Evolutionary conservation across 2,329 filamentous ascomycete species (phyloP).

Genomic region (Lachnellula hyalina): DNA sequence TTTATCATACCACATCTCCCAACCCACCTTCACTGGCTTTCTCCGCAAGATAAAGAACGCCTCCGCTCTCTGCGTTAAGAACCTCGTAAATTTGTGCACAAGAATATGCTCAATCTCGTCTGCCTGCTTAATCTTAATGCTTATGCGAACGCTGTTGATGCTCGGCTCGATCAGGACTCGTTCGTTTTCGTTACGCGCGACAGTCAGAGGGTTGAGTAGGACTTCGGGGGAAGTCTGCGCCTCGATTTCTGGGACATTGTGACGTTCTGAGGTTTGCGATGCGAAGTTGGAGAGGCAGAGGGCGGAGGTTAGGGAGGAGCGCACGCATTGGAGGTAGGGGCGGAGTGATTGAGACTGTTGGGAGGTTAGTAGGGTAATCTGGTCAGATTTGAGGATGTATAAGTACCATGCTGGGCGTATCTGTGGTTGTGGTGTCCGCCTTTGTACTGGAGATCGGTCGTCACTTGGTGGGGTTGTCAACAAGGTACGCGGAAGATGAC

Average conservation of each 20-base stretch:
- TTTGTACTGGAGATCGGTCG: conserved; percentile 5
- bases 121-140: conserved; percentile 98
- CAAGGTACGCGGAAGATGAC: too few relatives aligned
- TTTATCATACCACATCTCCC: not conserved
- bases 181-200: conserved; percentile 96
- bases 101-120: conserved; percentile 98
- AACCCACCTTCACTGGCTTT: conserved; percentile 81
- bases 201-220: conserved; percentile 80
- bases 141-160: conserved; percentile 94
- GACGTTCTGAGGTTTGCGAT: conserved; percentile 90
- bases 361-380: not conserved
- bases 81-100: conserved; percentile 97
- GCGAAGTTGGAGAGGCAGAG: conserved; percentile 95
- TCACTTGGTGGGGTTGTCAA: conserved; percentile 23
- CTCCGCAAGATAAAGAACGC: conserved; percentile 93
- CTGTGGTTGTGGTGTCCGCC: conserved; percentile 7
- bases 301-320: conserved; percentile 87
- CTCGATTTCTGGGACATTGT: conserved; percentile 98
- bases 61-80: conserved; percentile 92
- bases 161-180: conserved; percentile 92
- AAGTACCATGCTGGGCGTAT: conserved; percentile 19
- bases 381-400: not conserved
- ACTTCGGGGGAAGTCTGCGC: conserved; percentile 90
- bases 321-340: conserved; percentile 93
- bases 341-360: conserved; percentile 87